phyloP scores from a whole-genome alignment of 192 early-diverging fungal species.

The Mycoemilia scoparia region DNA sequence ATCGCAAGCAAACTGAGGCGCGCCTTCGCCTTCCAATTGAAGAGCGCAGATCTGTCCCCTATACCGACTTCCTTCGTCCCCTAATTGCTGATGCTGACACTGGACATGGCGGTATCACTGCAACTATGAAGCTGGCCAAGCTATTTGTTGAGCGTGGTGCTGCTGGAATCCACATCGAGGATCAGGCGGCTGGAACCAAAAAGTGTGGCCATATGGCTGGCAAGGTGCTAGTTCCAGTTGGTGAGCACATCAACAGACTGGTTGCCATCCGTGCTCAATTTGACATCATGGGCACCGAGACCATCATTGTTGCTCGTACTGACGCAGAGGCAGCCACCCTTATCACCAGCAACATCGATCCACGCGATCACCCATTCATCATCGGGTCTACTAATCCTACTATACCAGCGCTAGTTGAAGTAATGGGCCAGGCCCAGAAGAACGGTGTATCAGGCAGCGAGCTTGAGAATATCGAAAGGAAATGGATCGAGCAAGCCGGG shows the following conservation, averaged over 20 bases:
- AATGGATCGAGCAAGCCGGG: constrained; percentile 63
- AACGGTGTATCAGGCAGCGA: constrained; percentile 50
- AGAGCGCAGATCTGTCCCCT: constrained; percentile 50
- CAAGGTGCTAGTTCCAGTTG: constrained; percentile 94
- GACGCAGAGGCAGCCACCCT: constrained; percentile 95
- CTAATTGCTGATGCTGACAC: constrained; percentile 97
- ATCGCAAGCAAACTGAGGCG: constrained; percentile 86
- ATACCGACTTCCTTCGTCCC: constrained; percentile 77
- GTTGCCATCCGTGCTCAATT: constrained; percentile 89
- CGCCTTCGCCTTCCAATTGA: constrained; percentile 46
- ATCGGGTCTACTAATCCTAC: constrained; percentile 77
- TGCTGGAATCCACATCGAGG: constrained; percentile 86
- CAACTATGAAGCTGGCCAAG: constrained; percentile 91
- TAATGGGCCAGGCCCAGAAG: constrained; percentile 66
- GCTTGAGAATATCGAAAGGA: constrained; percentile 64
- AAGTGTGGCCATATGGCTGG: constrained; percentile 99
- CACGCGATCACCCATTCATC: constrained; percentile 90
- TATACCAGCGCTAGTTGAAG: constrained; percentile 45
- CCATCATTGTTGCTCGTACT: constrained; percentile 80
- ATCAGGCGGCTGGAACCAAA: constrained; percentile 88
- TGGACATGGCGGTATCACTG: constrained; percentile 96
- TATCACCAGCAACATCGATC: constrained; percentile 90
- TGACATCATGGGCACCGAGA: constrained; percentile 97
- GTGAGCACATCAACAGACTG: constrained; percentile 92
- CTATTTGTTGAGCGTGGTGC: constrained; percentile 96